phyloP scores from a whole-genome alignment of 768 basidiomycete species.

The Pulveroboletus frians region DNA sequence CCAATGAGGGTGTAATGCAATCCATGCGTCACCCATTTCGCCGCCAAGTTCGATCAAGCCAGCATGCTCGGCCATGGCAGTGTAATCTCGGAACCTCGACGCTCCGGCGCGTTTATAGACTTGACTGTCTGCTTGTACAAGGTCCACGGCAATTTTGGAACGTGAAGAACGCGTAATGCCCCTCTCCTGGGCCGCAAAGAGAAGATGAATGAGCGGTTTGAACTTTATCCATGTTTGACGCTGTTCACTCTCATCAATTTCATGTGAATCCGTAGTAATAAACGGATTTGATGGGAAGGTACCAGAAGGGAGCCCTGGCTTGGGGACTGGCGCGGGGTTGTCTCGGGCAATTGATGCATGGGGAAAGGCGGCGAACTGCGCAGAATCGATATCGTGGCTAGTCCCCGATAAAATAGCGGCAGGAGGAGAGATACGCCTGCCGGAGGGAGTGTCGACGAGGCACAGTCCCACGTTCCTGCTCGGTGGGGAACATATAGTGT shows the following conservation, averaged over 20 bases:
- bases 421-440: background rate
- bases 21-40: constrained; percentile 18
- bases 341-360: constrained; percentile 4
- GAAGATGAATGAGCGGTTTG: constrained; percentile 21
- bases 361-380: constrained; percentile 1
- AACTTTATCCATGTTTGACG: constrained; percentile 27
- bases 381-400: background rate
- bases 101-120: constrained; percentile 26
- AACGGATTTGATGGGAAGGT: constrained; percentile 4
- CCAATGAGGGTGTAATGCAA: constrained; percentile 26
- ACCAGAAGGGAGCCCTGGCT: constrained; percentile 1
- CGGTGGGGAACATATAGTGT: constrained; percentile 4
- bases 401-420: background rate
- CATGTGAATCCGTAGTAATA: background rate
- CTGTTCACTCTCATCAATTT: constrained; percentile 6
- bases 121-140: constrained; percentile 27
- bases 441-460: constrained; percentile 1
- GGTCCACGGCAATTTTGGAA: constrained; percentile 33
- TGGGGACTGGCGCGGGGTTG: background rate
- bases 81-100: constrained; percentile 24
- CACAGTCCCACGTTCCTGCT: constrained; percentile 7
- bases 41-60: constrained; percentile 26
- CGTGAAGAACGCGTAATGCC: constrained; percentile 35
- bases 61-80: constrained; percentile 22
- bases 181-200: constrained; percentile 22